These are phyloP conservation scores for Epichloe sylvatica DNA, from an alignment of 2,329 filamentous ascomycete species.

Conservation along the genomic window DNA sequence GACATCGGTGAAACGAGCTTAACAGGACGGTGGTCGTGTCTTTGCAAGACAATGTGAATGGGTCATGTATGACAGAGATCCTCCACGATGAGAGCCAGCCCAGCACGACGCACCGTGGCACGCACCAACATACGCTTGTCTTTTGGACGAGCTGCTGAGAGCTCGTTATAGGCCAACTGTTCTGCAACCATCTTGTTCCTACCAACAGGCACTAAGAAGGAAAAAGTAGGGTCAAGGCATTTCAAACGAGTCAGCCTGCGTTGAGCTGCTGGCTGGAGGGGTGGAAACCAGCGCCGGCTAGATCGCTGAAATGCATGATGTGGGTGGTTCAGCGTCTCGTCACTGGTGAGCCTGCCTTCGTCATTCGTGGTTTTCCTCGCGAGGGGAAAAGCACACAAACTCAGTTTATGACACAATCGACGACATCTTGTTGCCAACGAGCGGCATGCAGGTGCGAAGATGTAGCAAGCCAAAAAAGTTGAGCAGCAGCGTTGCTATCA, in stretches of 20 bases:
- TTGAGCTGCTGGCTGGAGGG: too few relatives aligned
- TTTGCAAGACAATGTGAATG: background rate
- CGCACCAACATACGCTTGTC: background rate
- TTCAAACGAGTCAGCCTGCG: background rate
- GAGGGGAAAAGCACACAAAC: background rate
- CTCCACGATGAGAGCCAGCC: background rate
- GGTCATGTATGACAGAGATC: too few relatives aligned
- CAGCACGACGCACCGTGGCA: background rate
- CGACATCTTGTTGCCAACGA: background rate
- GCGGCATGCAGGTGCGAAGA: too few relatives aligned
- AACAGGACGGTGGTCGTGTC: background rate
- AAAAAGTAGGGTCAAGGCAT: background rate
- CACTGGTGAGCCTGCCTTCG: background rate
- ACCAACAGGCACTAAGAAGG: background rate
- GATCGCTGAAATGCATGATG: conserved; percentile 10
- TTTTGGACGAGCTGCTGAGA: background rate
- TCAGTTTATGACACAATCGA: background rate
- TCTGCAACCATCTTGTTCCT: background rate
- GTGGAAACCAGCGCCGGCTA: background rate
- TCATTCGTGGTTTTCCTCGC: conserved; percentile 2
- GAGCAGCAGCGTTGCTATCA: background rate
- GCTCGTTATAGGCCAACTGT: background rate
- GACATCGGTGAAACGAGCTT: background rate
- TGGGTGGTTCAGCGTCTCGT: conserved; percentile 5
- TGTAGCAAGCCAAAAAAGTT: too few relatives aligned